A percentile compares a stretch with the other conserved stretches of the same genome.
Evolutionary conservation across 2,329 filamentous ascomycete species (phyloP).

Genomic region (Penicillium sp.): DNA sequence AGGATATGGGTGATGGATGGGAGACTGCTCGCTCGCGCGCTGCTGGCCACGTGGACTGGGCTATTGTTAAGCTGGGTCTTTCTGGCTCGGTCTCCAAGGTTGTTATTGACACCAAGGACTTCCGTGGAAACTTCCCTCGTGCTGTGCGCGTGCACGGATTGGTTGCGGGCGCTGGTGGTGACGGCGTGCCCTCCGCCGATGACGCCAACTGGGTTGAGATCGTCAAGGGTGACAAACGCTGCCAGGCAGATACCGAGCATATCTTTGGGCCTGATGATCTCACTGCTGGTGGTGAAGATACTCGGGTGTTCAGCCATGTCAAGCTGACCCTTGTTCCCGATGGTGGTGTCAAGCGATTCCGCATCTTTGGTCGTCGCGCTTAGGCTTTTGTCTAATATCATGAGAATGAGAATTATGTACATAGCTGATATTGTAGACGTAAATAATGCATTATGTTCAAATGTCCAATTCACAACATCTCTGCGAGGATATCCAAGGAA

Average conservation of each 20-base stretch:
- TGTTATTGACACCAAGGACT: constrained; percentile 48
- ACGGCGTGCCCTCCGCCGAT: constrained; percentile 34
- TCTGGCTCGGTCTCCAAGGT: constrained; percentile 40
- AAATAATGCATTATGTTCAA: constrained; percentile 2
- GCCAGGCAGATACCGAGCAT: constrained; percentile 45
- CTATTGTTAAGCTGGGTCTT: constrained; percentile 41
- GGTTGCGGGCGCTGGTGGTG: constrained; percentile 11
- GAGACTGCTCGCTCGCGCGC: constrained; percentile 43
- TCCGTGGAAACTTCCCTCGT: constrained; percentile 47
- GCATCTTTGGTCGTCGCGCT: constrained; percentile 66
- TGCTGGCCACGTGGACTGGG: constrained; percentile 46
- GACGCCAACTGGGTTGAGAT: constrained; percentile 40
- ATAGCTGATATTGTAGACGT: background rate
- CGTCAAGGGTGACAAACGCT: constrained; percentile 38
- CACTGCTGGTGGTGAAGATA: constrained; percentile 57
- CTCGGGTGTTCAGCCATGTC: constrained; percentile 70
- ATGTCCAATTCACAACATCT: background rate
- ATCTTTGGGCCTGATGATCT: constrained; percentile 35
- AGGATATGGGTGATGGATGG: constrained; percentile 49
- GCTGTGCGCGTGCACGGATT: constrained; percentile 43
- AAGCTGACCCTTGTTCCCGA: constrained; percentile 94
- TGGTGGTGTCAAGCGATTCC: constrained; percentile 84
- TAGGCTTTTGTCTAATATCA: background rate
- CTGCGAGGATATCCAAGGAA: background rate
- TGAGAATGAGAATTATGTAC: constrained; percentile 5